phyloP scores from a whole-genome alignment of 2,329 filamentous ascomycete genomes.

The Arachnomyces sp. region DNA sequence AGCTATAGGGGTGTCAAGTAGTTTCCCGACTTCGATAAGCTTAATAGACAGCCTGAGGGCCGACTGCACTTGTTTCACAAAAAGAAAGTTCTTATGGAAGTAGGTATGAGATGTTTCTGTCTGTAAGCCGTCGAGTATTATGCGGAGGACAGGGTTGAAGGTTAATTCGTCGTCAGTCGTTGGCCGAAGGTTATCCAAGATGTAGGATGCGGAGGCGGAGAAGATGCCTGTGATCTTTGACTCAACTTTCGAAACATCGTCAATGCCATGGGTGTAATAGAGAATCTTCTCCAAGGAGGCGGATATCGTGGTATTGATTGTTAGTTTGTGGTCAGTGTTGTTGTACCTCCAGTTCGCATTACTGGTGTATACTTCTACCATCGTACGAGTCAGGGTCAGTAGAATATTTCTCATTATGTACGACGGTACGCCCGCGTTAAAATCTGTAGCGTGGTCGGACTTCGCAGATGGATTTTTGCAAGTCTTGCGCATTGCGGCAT shows the following conservation, averaged over 20 bases:
- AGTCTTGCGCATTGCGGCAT: constrained; percentile 39
- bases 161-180: constrained; percentile 62
- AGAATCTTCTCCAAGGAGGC: constrained; percentile 65
- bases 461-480: constrained; percentile 25
- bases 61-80: constrained; percentile 56
- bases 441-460: constrained; percentile 32
- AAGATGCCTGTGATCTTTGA: constrained; percentile 56
- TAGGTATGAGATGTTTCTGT: constrained; percentile 58
- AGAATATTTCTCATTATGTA: constrained; percentile 66
- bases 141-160: constrained; percentile 67
- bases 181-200: constrained; percentile 70
- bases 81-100: constrained; percentile 46
- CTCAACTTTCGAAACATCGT: constrained; percentile 46
- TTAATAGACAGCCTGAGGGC: constrained; percentile 61
- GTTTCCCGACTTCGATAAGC: constrained; percentile 62
- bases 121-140: constrained; percentile 57
- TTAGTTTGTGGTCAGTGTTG: constrained; percentile 57
- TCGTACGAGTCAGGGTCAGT: constrained; percentile 63
- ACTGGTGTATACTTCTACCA: constrained; percentile 79
- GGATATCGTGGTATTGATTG: constrained; percentile 62
- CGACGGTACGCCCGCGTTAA: constrained; percentile 67
- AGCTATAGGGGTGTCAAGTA: constrained; percentile 55
- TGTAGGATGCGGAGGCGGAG: constrained; percentile 63
- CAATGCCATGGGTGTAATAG: constrained; percentile 65
- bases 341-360: constrained; percentile 79